Evolutionary conservation across 495 filamentous ascomycete species (phyloP).

Genomic region (Hypoxylon rickii): DNA sequence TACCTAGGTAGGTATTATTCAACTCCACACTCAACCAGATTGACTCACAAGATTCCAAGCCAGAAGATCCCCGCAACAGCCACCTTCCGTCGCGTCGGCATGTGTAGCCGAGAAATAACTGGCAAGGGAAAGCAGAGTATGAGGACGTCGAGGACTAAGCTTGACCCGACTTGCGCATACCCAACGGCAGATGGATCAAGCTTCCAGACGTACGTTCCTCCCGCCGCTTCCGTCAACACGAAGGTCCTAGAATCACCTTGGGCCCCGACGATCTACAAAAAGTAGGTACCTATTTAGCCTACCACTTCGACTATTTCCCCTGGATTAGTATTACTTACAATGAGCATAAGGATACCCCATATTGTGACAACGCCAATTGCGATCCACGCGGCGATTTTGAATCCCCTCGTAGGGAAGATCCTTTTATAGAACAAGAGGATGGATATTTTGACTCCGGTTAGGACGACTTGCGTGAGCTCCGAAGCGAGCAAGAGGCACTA

Average conservation of each 20-base stretch:
- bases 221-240: too few relatives aligned
- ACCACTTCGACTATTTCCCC: not conserved
- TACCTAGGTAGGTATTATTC: not conserved
- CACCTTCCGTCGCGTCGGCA: slow-evolving; percentile 15
- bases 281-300: too few relatives aligned
- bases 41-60: slow-evolving; percentile 21
- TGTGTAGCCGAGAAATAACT: slow-evolving; percentile 18
- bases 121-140: slow-evolving; percentile 31
- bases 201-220: too few relatives aligned
- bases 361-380: slow-evolving; percentile 6
- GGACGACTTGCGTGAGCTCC: not conserved
- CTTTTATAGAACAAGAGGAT: slow-evolving; percentile 25
- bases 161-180: slow-evolving; percentile 4
- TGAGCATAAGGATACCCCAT: slow-evolving; percentile 12
- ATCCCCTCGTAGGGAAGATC: slow-evolving; percentile 9
- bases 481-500: not conserved
- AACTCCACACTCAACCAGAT: not conserved
- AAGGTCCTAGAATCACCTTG: too few relatives aligned
- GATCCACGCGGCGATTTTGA: slow-evolving; percentile 9
- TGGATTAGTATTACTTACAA: not conserved
- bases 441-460: slow-evolving; percentile 17
- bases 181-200: not conserved
- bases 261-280: too few relatives aligned
- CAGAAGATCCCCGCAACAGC: slow-evolving; percentile 31
- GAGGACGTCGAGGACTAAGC: slow-evolving; percentile 23